phyloP scores from a whole-genome alignment of 2,329 filamentous ascomycete species.

The Mollisiaceae sp. region DNA sequence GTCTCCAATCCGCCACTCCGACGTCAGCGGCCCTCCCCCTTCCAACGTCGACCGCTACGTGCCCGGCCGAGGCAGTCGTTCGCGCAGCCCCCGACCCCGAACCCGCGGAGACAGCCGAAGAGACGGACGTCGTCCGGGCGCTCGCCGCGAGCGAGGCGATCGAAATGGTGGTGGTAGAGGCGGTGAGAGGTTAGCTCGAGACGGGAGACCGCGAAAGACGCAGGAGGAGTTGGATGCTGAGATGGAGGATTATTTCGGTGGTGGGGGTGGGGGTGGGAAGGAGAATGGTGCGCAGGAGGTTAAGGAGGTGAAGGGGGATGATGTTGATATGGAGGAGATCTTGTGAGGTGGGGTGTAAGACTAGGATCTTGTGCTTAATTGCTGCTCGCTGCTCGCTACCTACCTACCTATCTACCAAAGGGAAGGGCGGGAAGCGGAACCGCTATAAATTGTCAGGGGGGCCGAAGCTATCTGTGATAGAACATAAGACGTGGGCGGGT shows the following conservation, averaged over 20 bases:
- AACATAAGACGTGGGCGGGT: not conserved
- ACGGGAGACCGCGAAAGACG: slow-evolving; percentile 74
- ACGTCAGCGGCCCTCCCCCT: slow-evolving; percentile 42
- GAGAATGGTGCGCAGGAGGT: slow-evolving; percentile 44
- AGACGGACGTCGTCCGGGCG: slow-evolving; percentile 58
- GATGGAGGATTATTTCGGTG: slow-evolving; percentile 90
- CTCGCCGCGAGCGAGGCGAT: slow-evolving; percentile 43
- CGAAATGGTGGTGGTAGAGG: slow-evolving; percentile 44
- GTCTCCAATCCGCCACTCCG: slow-evolving; percentile 51
- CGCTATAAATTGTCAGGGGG: not conserved
- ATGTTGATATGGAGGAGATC: slow-evolving; percentile 74
- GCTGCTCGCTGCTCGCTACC: no score
- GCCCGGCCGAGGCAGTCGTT: slow-evolving; percentile 49
- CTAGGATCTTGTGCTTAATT: no score
- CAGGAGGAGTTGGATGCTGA: slow-evolving; percentile 93
- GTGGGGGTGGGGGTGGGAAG: slow-evolving; percentile 48
- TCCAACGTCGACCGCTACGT: slow-evolving; percentile 44
- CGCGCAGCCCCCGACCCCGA: slow-evolving; percentile 63
- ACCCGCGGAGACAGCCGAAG: slow-evolving; percentile 57
- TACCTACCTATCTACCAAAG: no score
- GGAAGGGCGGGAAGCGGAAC: not conserved
- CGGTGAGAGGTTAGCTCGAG: slow-evolving; percentile 50
- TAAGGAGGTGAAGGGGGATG: slow-evolving; percentile 42
- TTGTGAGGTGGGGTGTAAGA: slow-evolving; percentile 27
- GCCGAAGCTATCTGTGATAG: not conserved